Base-by-base conservation (phyloP, 208 protist species). In the Trypanosoma congolense region DNA sequence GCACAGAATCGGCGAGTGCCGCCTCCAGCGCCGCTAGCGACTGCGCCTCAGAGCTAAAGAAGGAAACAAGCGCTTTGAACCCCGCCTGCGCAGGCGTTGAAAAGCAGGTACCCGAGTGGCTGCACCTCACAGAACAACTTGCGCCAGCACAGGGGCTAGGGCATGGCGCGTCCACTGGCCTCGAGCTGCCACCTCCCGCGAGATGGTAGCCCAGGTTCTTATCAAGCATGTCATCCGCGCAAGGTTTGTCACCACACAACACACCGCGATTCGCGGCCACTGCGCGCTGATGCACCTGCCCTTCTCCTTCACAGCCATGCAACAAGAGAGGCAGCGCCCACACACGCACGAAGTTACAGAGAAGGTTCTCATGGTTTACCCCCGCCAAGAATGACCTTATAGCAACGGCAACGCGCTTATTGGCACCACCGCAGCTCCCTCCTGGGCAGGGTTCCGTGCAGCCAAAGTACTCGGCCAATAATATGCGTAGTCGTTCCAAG, bases 261-360 rank as follows among this genome's bases (percentile, higher is more conserved):
- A 38, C 33, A 38, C 33, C 12, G 33, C 33, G 12, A 5, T 38
- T 38, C 8, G 33, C 33, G 33, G n/a, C n/a, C n/a, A n/a, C n/a
- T n/a, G n/a, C n/a, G n/a, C 36, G 16, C 16, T 4, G 40, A 40
- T 14, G 14, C 10, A n/a, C 8, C 8, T 14, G 35, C 10, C 35
- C 8, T 40, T 72, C 57, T n/a, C 59, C 65, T n/a, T 75, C 62
- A 64, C 82, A 90, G 38, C 78, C 63, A 56, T 58, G 75, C 1
- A 80, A 10, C 77, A 74, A 90, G 45, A 90, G 60, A 41, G 67
- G 66, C n/a, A 85, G 59, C 0, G 64, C 77, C 82, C 82, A 90
- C 30, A n/a, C 46, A 54, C 48, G 44, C 25, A 71, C 61, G 45
- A 90, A 85, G 21, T 71, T 55, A n/a, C 45, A 4, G 3, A 78